Conservation (phyloP, 108 stramenopile genomes). For the Stephanodiscus triporus region DNA sequence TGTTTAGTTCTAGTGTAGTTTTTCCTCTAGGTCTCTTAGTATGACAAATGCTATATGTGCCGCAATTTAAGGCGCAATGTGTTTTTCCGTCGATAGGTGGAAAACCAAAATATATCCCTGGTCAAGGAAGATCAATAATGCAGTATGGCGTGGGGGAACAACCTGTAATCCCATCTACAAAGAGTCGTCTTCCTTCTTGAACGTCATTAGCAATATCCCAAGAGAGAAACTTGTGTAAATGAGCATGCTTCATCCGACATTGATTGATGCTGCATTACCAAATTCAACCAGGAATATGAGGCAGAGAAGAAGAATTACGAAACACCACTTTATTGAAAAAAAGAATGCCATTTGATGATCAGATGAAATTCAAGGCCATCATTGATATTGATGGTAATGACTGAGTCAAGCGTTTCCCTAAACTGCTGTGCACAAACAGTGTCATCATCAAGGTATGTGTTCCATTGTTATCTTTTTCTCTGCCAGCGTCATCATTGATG, state of each 20-base stretch:
- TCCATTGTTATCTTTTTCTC: too few species aligned
- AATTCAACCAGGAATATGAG: constrained; percentile 14
- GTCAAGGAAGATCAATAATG: neutral
- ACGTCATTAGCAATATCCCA: neutral
- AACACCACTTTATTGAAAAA: neutral
- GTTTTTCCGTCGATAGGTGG: neutral
- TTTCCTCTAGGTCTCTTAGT: too few species aligned
- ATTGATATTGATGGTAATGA: neutral
- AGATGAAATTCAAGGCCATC: constrained; percentile 23
- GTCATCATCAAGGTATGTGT: too few species aligned
- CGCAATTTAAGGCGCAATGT: too few species aligned
- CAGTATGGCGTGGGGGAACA: neutral
- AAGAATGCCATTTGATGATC: constrained; percentile 11
- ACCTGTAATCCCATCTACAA: neutral
- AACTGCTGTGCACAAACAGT: too few species aligned
- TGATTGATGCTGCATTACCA: constrained; percentile 36
- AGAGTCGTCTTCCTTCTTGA: neutral
- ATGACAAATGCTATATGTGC: too few species aligned
- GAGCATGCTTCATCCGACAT: constrained; percentile 19
- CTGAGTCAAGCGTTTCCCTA: too few species aligned
- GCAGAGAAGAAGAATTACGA: constrained; percentile 3
- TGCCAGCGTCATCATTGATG: too few species aligned
- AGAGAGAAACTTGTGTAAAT: constrained; percentile 19
- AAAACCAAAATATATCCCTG: neutral
- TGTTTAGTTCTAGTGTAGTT: too few species aligned